Base-by-base conservation (phyloP, 2,329 filamentous ascomycete genomes). In the Endoconidiophora laricicola region DNA sequence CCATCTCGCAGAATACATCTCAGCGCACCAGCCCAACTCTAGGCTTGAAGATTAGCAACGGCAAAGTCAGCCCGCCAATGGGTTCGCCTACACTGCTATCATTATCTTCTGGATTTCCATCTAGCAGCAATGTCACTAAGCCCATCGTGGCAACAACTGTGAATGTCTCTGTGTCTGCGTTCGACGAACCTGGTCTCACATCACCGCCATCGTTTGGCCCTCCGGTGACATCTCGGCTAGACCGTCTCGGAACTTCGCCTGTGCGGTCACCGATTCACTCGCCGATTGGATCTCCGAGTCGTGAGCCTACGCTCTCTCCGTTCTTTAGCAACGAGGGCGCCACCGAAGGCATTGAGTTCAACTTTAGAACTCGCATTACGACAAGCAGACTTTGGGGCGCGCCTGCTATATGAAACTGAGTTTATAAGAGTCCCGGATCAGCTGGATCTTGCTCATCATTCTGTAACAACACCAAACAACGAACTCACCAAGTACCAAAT, bases 261-360 rank as follows among this genome's bases (percentile, higher is more conserved):
- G 47, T 44, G 20, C 44, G 51, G 44, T 53, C 51, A n/a, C 51
- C 51, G 2, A 53, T 53, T 44, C 51, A 53, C n/a, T 53, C 51
- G 6, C 51, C 51, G 10, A 53, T 53, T 29, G 51, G 47, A 10
- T 47, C 47, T n/a, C 51, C 51, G 7, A 44, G 22, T 24, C 39
- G 51, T 23, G 47, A 50, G 12, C 26, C 39, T 5, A n/a, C 36
- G 20, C 37, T 26, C 14, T 48, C 49, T 14, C 49, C 49, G 12
- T 49, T 49, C 20, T 49, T 49, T n/a, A 33, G 40, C 20, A 40
- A 49, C 18, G 29, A 12, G 5, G 29, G 3, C 5, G 29, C 39
- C 7, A 29, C 39, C 5, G 40, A 33, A 9, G 41, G 33, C 4
- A 41, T 42, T 6, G 47, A 49, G 40, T 33, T 40, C 9, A 22